Base-by-base conservation (phyloP, 176 grass and related monocot species). In the Panicum miliaceum region DNA sequence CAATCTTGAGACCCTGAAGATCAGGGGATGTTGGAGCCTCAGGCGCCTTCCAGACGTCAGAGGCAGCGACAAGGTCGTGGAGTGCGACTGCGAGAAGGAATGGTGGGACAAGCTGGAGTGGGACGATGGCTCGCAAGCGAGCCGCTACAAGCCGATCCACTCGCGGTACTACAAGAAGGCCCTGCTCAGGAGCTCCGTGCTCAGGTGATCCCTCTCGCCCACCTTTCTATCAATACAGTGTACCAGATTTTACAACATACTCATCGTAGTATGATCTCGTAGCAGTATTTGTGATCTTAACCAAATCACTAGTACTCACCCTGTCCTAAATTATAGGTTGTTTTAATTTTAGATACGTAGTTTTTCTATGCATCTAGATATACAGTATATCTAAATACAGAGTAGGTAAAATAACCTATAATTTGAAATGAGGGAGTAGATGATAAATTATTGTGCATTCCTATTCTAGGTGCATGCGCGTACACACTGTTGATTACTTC, bases 21-120 rank as follows among this genome's bases (percentile, higher is more conserved):
- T 80, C 12, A 80, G 35, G 18, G 84, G 67, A 2, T 80, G 84
- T 12, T 86, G 84, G 84, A 86, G 84, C 76, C 76, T 86, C n/a
- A 79, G 0, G 2, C 45, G 35, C 7, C 23, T 86, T 37, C 84
- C 76, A 0, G 0, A 23, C 15, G 0, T 63, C 0, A 2, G 10
- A 9, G 1, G 3, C 19, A 7, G 29, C 1, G 0, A 6, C 3
- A 52, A 2, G 8, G 0, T 38, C 2, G 84, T 79, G 42, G 36
- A 77, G 54, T 77, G 74, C 2, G 56, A 80, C 12, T 86, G 76
- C 16, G 84, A 86, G n/a, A n/a, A n/a, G 57, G 76, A 86, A 4
- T 86, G 84, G 76, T 86, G 84, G 76, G 76, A 86, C 0, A 1
- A 7, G 11, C 35, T 86, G 0, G 35, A 64, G 43, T 86, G 84